phyloP scores from a whole-genome alignment of 805 yeast genomes.

The Yamadazyma akitaensis region DNA sequence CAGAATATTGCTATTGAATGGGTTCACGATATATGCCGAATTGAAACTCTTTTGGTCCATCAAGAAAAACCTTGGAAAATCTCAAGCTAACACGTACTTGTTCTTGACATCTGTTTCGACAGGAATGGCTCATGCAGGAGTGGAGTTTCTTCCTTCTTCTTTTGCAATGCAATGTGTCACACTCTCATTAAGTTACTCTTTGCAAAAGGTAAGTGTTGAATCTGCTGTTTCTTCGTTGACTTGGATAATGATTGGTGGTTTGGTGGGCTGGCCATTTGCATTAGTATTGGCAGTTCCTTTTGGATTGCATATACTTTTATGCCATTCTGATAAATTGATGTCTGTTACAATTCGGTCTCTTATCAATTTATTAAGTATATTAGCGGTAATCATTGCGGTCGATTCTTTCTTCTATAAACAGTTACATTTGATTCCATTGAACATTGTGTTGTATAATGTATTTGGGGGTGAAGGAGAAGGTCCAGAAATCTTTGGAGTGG shows the following conservation, averaged over 20 bases:
- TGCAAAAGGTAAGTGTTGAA: slow-evolving; percentile 17
- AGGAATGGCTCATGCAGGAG: slow-evolving; percentile 87
- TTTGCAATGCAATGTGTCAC: slow-evolving; percentile 55
- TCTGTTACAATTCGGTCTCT: slow-evolving; percentile 3
- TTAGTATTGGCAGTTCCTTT: slow-evolving; percentile 63
- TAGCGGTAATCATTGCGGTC: slow-evolving; percentile 30
- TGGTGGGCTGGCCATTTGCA: slow-evolving; percentile 91
- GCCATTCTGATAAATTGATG: background rate
- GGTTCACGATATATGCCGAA: slow-evolving; percentile 50
- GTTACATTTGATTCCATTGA: slow-evolving; percentile 68
- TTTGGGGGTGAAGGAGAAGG: slow-evolving; percentile 66
- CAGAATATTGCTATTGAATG: slow-evolving; percentile 39
- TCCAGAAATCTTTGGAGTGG: slow-evolving; percentile 88
- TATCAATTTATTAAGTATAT: slow-evolving; percentile 17
- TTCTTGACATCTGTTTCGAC: slow-evolving; percentile 62
- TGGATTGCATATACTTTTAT: slow-evolving; percentile 29
- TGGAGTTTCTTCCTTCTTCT: slow-evolving; percentile 80
- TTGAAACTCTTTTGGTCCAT: slow-evolving; percentile 45
- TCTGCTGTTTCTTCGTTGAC: slow-evolving; percentile 24
- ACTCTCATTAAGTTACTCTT: slow-evolving; percentile 40
- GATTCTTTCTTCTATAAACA: slow-evolving; percentile 65
- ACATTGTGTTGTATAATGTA: slow-evolving; percentile 82
- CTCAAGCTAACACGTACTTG: slow-evolving; percentile 57
- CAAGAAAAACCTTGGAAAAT: slow-evolving; percentile 25
- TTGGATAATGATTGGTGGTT: slow-evolving; percentile 61